Evolutionary conservation across 2,329 filamentous ascomycete genomes (phyloP).

Genomic region (Aquanectria penicillioides): DNA sequence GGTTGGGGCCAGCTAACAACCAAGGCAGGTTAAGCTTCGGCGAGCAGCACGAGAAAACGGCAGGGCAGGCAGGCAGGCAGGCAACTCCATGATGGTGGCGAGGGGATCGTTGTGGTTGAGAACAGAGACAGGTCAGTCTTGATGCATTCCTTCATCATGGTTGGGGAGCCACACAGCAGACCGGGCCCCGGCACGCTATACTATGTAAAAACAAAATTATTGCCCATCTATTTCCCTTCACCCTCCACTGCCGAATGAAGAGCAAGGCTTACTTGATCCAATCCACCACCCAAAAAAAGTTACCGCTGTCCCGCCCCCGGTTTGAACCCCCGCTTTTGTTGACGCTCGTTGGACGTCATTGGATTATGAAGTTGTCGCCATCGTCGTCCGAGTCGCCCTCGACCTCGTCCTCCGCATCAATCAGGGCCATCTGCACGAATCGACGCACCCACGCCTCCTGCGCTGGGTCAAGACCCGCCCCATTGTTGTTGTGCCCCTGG

Average conservation of each 20-base stretch:
- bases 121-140: slow-evolving; percentile 1
- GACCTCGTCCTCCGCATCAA: slow-evolving; percentile 62
- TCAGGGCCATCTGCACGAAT: slow-evolving; percentile 64
- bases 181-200: slow-evolving; percentile 9
- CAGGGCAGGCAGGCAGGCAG: not conserved
- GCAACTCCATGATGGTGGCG: slow-evolving; percentile 15
- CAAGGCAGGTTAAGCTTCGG: too few relatives aligned
- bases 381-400: slow-evolving; percentile 54
- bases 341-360: slow-evolving; percentile 23
- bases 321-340: slow-evolving; percentile 5
- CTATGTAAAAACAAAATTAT: slow-evolving; percentile 15
- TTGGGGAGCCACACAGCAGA: slow-evolving; percentile 17
- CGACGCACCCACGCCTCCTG: slow-evolving; percentile 64
- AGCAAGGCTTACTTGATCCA: slow-evolving; percentile 12
- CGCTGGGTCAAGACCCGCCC: slow-evolving; percentile 53
- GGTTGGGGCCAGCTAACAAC: too few relatives aligned
- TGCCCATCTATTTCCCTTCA: not conserved
- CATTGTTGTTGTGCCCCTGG: slow-evolving; percentile 31
- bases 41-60: too few relatives aligned
- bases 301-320: slow-evolving; percentile 2
- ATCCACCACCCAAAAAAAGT: slow-evolving; percentile 3
- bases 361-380: slow-evolving; percentile 40
- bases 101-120: slow-evolving; percentile 2
- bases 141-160: slow-evolving; percentile 19
- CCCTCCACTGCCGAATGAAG: slow-evolving; percentile 5